phyloP scores from a whole-genome alignment of 2,329 filamentous ascomycete species.

The Aaosphaeria pasadenensis region DNA sequence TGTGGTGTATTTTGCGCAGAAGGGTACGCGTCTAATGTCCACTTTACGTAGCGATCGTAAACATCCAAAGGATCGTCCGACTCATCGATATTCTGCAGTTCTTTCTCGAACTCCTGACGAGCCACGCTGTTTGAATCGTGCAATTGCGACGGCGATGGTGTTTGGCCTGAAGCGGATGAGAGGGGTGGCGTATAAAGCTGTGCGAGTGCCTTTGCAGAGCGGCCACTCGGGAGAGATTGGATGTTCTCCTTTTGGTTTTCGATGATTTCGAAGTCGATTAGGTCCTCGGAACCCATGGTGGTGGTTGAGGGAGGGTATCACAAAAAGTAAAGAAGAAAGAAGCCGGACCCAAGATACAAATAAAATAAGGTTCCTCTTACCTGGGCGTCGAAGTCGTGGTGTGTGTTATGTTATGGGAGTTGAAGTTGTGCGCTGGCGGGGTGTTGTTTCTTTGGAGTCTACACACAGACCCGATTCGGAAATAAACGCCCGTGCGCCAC shows the following conservation, averaged over 20 bases:
- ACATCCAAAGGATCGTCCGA: conserved; percentile 93
- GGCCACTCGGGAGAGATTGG: conserved; percentile 80
- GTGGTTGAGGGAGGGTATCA: conserved; percentile 18
- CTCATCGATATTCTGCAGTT: conserved; percentile 74
- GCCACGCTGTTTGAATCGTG: conserved; percentile 75
- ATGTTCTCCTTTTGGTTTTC: conserved; percentile 98
- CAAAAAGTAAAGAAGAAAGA: conserved; percentile 15
- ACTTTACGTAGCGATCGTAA: conserved; percentile 94
- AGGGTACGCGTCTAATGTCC: conserved; percentile 93
- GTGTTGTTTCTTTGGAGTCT: too few relatives aligned
- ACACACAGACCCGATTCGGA: too few relatives aligned
- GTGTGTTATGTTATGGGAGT: too few relatives aligned
- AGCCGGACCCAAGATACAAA: background rate
- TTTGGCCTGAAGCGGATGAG: conserved; percentile 45
- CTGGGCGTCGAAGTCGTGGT: too few relatives aligned
- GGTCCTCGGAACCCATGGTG: conserved; percentile 46
- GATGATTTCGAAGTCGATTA: conserved; percentile 79
- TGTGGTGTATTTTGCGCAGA: conserved; percentile 87
- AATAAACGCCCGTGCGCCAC: too few relatives aligned
- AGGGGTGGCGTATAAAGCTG: conserved; percentile 69
- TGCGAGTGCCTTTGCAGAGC: conserved; percentile 86
- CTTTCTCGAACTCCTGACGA: conserved; percentile 80
- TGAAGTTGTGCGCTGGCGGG: too few relatives aligned
- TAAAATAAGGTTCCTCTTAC: too few relatives aligned
- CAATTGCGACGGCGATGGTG: conserved; percentile 62